Conservation (phyloP, 306 rosid genomes). For the Hylodesmum podocarpum region DNA sequence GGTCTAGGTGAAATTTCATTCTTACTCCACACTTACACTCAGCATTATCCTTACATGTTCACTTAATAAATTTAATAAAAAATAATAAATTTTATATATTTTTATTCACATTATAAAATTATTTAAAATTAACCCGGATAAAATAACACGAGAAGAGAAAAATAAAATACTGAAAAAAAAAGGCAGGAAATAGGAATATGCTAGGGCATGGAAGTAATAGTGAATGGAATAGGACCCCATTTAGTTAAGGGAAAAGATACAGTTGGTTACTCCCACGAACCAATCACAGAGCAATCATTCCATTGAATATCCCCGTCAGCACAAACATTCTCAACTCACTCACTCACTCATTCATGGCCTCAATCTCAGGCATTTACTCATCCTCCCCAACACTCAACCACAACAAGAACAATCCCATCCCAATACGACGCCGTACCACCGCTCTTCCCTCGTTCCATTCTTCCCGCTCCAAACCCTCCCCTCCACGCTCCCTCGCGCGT, state of each 20-base stretch:
- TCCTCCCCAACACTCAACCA: neutral
- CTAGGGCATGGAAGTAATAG: neutral
- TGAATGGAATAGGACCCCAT: neutral
- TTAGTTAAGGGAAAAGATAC: neutral
- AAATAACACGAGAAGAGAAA: no score
- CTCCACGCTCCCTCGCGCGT: neutral
- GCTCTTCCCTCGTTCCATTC: neutral
- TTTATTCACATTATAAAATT: no score
- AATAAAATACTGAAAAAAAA: neutral
- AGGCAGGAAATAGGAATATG: neutral
- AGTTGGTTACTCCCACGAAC: slow-evolving; percentile 1
- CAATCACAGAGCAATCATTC: slow-evolving; percentile 33
- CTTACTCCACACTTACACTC: no score
- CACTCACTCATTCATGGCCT: neutral
- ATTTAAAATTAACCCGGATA: no score
- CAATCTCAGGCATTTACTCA: neutral
- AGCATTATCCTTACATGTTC: no score
- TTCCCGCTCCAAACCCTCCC: neutral
- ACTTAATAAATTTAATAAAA: no score
- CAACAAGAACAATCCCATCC: neutral
- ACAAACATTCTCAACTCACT: neutral
- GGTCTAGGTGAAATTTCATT: no score
- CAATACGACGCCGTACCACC: neutral
- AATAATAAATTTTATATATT: no score
- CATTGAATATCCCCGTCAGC: slow-evolving; percentile 4